These are phyloP conservation scores for Globisporangium acanthophoron DNA, from an alignment of 352 stramenopile species.

Conservation along the genomic window DNA sequence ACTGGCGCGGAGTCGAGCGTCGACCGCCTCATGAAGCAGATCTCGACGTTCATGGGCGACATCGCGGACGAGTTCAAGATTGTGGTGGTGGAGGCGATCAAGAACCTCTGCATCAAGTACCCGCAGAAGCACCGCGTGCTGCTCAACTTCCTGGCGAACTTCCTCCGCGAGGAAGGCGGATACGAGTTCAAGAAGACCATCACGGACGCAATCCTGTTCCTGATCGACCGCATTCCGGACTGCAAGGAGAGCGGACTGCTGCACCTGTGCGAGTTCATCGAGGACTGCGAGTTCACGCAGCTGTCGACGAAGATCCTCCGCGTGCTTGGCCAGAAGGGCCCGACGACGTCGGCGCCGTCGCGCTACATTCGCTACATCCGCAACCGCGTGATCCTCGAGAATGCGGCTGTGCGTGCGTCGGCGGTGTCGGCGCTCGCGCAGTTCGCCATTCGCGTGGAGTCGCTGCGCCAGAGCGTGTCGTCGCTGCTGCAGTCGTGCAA, in stretches of 20 bases:
- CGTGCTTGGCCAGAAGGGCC: slow-evolving; percentile 93
- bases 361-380: slow-evolving; percentile 99
- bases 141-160: slow-evolving; percentile 97
- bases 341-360: slow-evolving; percentile 90
- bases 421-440: slow-evolving; percentile 95
- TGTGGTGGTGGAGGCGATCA: slow-evolving; percentile 96
- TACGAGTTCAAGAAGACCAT: slow-evolving; percentile 99
- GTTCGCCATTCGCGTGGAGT: slow-evolving; percentile 94
- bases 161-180: slow-evolving; percentile 94
- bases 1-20: slow-evolving; percentile 96
- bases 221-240: slow-evolving; percentile 96
- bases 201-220: slow-evolving; percentile 95
- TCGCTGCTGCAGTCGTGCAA: slow-evolving; percentile 94
- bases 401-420: slow-evolving; percentile 94
- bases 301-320: slow-evolving; percentile 93
- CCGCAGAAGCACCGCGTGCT: slow-evolving; percentile 97
- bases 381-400: slow-evolving; percentile 99
- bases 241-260: slow-evolving; percentile 96
- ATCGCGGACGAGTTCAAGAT: slow-evolving; percentile 99
- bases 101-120: slow-evolving; percentile 98
- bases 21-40: slow-evolving; percentile 97
- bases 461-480: slow-evolving; percentile 91
- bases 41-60: slow-evolving; percentile 98
- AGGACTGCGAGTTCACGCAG: slow-evolving; percentile 94
- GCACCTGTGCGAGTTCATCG: slow-evolving; percentile 99